Conservation (phyloP, 2,329 filamentous ascomycete species). For the Xylariaceae sp. region DNA sequence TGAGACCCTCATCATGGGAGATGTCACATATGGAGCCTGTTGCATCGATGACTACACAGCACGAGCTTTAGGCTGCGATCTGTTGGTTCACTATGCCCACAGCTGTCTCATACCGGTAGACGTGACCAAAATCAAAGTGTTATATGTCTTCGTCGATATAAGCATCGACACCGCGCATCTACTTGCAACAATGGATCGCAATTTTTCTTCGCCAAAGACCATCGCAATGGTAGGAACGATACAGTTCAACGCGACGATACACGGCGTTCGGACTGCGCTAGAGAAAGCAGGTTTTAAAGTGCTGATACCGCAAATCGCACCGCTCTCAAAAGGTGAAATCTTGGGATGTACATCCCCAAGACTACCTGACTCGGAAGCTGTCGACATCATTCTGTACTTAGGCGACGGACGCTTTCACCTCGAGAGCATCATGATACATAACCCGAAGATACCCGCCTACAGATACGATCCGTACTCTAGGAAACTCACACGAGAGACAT, state of each 20-base stretch:
- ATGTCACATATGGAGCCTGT: constrained; percentile 97
- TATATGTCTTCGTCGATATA: constrained; percentile 98
- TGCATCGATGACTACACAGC: constrained; percentile 99
- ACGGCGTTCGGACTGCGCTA: constrained; percentile 74
- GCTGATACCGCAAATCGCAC: constrained; percentile 86
- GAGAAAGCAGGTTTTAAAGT: constrained; percentile 83
- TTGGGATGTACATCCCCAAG: constrained; percentile 92
- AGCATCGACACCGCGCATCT: constrained; percentile 90
- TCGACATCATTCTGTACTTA: constrained; percentile 54
- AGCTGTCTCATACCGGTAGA: constrained; percentile 95
- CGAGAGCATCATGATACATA: constrained; percentile 99
- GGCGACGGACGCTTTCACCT: constrained; percentile 58
- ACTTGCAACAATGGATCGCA: constrained; percentile 80
- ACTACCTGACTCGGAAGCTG: constrained; percentile 53
- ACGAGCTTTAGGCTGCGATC: constrained; percentile 85
- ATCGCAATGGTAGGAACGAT: constrained; percentile 95
- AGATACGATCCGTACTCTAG: constrained; percentile 96
- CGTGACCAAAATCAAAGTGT: constrained; percentile 92
- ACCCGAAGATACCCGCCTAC: constrained; percentile 85
- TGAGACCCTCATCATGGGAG: constrained; percentile 96
- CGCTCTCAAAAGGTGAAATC: constrained; percentile 91
- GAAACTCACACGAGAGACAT: constrained; percentile 85
- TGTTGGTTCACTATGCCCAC: constrained; percentile 95
- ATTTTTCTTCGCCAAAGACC: constrained; percentile 80
- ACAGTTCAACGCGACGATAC: constrained; percentile 96